These are phyloP conservation scores for Candida mattraensis DNA, from an alignment of 805 yeast species.

Conservation along the genomic window DNA sequence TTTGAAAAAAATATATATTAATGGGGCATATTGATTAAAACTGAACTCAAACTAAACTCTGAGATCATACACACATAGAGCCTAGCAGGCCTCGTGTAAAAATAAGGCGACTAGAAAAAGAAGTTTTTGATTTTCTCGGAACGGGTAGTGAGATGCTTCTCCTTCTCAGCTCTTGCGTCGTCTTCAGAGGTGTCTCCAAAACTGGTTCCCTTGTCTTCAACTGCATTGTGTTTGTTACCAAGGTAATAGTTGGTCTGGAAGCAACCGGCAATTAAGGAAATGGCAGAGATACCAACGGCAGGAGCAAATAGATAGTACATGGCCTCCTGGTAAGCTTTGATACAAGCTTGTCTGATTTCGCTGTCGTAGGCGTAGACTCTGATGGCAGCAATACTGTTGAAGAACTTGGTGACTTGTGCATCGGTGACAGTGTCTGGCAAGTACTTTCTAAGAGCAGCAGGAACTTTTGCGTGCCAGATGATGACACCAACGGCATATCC, in stretches of 20 bases:
- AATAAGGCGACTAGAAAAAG: no score
- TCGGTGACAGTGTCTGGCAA: conserved; percentile 7
- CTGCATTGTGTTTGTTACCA: conserved; percentile 38
- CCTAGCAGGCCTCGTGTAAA: no score
- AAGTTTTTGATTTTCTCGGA: no score
- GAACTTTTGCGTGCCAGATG: conserved; percentile 35
- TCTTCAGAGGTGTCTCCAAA: no score
- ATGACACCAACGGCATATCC: conserved; percentile 40
- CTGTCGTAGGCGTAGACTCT: conserved; percentile 28
- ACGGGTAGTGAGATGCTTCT: no score
- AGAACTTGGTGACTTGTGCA: conserved; percentile 29
- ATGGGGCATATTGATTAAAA: no score
- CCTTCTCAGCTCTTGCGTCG: no score
- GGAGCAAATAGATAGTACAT: conserved; percentile 30
- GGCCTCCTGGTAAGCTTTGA: conserved; percentile 33
- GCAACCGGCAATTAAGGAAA: conserved; percentile 32
- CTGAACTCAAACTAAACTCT: no score
- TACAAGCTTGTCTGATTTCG: conserved; percentile 34
- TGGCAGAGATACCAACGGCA: conserved; percentile 32
- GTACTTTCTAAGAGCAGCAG: conserved; percentile 29
- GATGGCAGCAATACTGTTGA: conserved; percentile 26
- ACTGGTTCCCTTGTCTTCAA: conserved; percentile 24
- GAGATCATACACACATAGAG: no score
- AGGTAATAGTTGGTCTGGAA: conserved; percentile 37
- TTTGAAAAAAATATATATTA: no score